Evolutionary conservation across 805 yeast genomes (phyloP).

Genomic region (Yamadazyma ubonensis): DNA sequence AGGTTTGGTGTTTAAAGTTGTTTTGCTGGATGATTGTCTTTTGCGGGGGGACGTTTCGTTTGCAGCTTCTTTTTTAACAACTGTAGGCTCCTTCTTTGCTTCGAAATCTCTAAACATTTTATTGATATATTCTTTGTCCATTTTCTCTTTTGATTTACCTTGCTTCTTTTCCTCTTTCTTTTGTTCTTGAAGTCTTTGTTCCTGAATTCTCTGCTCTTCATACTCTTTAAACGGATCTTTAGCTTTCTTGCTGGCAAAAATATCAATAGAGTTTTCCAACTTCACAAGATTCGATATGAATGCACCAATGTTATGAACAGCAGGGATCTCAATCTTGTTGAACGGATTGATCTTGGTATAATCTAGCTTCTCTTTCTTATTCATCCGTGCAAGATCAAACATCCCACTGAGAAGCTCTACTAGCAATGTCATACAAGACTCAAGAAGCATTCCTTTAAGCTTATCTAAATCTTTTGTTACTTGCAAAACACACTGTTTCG

Average conservation of each 20-base stretch:
- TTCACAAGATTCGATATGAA: constrained; percentile 44
- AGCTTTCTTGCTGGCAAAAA: constrained; percentile 2
- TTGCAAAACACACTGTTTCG: constrained; percentile 44
- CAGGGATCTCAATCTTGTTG: constrained; percentile 29
- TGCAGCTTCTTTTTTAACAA: neutral
- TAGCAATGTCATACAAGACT: constrained; percentile 37
- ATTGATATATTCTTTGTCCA: constrained; percentile 28
- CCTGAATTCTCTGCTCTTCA: constrained; percentile 14
- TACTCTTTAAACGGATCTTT: constrained; percentile 18
- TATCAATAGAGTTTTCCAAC: constrained; percentile 15
- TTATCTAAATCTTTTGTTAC: constrained; percentile 37
- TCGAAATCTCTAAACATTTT: constrained; percentile 24
- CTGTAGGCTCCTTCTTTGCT: too few species aligned
- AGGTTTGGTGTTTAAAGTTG: constrained; percentile 1
- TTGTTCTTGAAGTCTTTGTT: neutral
- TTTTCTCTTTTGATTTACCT: constrained; percentile 11
- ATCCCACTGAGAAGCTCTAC: constrained; percentile 36
- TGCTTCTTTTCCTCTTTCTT: neutral
- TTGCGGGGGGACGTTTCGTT: constrained; percentile 2
- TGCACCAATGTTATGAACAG: constrained; percentile 51
- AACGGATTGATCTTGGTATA: constrained; percentile 14
- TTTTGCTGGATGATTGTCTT: neutral
- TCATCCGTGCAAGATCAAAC: constrained; percentile 22
- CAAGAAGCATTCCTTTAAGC: constrained; percentile 27
- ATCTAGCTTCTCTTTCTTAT: constrained; percentile 19